phyloP scores from a whole-genome alignment of 768 basidiomycete genomes.

The Xanthoconium purpureum region DNA sequence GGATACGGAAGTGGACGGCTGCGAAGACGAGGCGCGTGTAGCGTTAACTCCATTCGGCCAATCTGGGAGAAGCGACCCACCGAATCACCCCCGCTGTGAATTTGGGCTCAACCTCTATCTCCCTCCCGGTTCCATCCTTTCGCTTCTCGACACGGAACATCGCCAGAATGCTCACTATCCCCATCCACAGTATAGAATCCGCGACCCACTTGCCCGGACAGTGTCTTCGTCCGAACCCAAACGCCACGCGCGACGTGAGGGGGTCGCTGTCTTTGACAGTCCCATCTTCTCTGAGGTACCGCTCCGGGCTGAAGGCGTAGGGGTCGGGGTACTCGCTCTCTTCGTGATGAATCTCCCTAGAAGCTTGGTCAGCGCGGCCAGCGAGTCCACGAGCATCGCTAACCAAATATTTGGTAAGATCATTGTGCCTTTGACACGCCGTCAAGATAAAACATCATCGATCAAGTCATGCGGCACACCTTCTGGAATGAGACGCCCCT shows the following conservation, averaged over 20 bases:
- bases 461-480: constrained; percentile 21
- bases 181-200: constrained; percentile 31
- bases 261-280: constrained; percentile 22
- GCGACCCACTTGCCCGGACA: constrained; percentile 33
- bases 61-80: constrained; percentile 19
- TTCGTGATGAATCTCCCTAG: constrained; percentile 32
- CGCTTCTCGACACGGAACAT: constrained; percentile 20
- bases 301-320: constrained; percentile 26
- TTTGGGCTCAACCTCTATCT: constrained; percentile 24
- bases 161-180: constrained; percentile 28
- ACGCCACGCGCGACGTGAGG: constrained; percentile 25
- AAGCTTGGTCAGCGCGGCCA: background rate
- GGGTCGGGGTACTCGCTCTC: constrained; percentile 29
- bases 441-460: constrained; percentile 2
- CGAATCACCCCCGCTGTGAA: constrained; percentile 33
- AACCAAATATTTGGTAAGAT: constrained; percentile 30
- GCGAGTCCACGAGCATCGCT: constrained; percentile 1
- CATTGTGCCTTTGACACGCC: constrained; percentile 21
- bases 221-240: constrained; percentile 32
- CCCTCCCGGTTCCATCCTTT: constrained; percentile 25
- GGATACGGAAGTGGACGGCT: constrained; percentile 31
- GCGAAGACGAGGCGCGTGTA: constrained; percentile 11
- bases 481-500: constrained; percentile 39
- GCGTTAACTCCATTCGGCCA: constrained; percentile 13
- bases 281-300: constrained; percentile 25